Percentiles rank a stretch among this genome's conserved stretches.
Evolutionary conservation across 192 early-diverging fungal species (phyloP).

Genomic region (Backusella parvicylindrica): DNA sequence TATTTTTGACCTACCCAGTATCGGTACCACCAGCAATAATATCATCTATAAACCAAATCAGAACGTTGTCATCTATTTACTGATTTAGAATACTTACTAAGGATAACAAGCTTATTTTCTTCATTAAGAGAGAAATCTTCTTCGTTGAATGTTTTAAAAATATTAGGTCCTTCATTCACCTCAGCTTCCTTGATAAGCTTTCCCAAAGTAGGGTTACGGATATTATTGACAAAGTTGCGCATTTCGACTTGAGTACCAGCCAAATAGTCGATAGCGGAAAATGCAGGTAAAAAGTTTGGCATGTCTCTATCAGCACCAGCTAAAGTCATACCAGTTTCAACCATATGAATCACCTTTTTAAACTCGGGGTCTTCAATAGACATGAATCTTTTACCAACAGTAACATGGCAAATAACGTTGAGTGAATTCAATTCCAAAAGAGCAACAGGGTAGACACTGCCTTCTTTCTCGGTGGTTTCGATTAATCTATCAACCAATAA

Average conservation of each 20-base stretch:
- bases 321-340: neutral
- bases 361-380: neutral
- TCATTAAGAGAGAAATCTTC: neutral
- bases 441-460: neutral
- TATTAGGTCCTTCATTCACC: neutral
- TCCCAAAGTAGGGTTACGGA: neutral
- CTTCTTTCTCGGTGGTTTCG: neutral
- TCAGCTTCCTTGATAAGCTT: neutral
- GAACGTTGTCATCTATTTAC: neutral
- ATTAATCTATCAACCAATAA: neutral
- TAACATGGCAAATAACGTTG: neutral
- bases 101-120: neutral
- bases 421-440: conserved; percentile 3
- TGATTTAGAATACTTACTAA: neutral
- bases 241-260: neutral
- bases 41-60: neutral
- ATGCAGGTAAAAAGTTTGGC: neutral
- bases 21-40: conserved; percentile 11
- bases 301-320: conserved; percentile 8
- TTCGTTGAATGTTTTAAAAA: neutral
- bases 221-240: neutral
- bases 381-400: neutral
- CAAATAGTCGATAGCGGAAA: neutral
- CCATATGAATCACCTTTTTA: neutral
- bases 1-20: neutral